These are phyloP conservation scores for Fusarium abutilonis DNA, from an alignment of 2,329 filamentous ascomycete species.

Conservation along the genomic window DNA sequence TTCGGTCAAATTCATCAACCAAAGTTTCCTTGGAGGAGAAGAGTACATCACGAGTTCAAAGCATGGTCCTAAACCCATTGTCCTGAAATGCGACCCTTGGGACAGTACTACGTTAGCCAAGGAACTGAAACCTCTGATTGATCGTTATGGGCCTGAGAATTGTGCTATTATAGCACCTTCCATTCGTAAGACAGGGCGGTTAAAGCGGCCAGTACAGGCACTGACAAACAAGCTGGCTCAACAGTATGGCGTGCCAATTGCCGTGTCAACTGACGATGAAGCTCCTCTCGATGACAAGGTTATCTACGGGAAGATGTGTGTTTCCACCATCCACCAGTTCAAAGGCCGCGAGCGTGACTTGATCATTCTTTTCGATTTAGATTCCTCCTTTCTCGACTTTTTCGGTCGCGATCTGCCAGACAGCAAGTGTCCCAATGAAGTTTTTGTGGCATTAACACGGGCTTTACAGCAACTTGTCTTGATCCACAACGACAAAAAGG, in stretches of 20 bases:
- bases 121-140: conserved; percentile 35
- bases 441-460: conserved; percentile 47
- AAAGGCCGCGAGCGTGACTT: conserved; percentile 48
- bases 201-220: background rate
- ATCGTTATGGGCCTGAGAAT: conserved; percentile 33
- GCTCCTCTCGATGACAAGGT: conserved; percentile 39
- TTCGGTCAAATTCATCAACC: conserved; percentile 43
- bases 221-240: conserved; percentile 19
- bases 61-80: conserved; percentile 43
- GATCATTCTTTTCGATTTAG: conserved; percentile 43
- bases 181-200: background rate
- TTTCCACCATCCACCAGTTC: conserved; percentile 49
- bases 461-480: conserved; percentile 45
- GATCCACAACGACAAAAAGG: conserved; percentile 29
- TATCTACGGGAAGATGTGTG: conserved; percentile 44
- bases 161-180: conserved; percentile 25
- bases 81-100: conserved; percentile 35
- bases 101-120: conserved; percentile 21
- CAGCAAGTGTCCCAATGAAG: conserved; percentile 45
- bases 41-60: conserved; percentile 46
- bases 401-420: conserved; percentile 43
- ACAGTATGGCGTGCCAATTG: conserved; percentile 33
- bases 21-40: conserved; percentile 42
- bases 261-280: conserved; percentile 41
- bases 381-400: conserved; percentile 42